Evolutionary conservation across 495 filamentous ascomycete genomes (phyloP).

Genomic region (Podospora sp.): DNA sequence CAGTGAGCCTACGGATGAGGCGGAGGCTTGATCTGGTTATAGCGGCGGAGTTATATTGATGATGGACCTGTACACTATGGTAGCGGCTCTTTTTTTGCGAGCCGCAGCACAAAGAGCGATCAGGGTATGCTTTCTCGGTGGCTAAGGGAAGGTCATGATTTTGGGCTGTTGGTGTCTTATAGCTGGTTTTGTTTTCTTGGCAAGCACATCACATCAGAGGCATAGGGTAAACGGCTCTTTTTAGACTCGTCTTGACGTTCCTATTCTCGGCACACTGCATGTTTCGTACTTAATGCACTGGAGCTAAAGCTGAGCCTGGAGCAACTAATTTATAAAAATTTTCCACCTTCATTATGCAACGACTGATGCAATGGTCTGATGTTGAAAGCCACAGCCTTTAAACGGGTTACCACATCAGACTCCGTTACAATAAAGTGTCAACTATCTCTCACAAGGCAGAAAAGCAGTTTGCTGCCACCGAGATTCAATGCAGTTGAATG

Average conservation of each 20-base stretch:
- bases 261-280: conserved; percentile 14
- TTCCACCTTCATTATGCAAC: background rate
- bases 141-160: conserved; percentile 4
- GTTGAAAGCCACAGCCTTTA: too few species aligned
- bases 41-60: background rate
- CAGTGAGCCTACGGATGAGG: background rate
- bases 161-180: conserved; percentile 6
- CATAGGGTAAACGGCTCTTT: conserved; percentile 21
- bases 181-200: conserved; percentile 14
- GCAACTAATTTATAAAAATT: conserved; percentile 13
- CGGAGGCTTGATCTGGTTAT: background rate
- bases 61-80: conserved; percentile 19
- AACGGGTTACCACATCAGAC: too few species aligned
- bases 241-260: conserved; percentile 18
- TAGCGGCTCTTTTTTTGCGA: background rate
- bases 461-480: too few species aligned
- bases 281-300: conserved; percentile 8
- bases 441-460: too few species aligned
- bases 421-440: too few species aligned
- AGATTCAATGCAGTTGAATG: too few species aligned
- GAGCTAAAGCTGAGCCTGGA: conserved; percentile 1
- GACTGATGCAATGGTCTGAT: too few species aligned
- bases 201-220: conserved; percentile 20
- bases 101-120: conserved; percentile 14
- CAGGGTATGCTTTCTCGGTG: conserved; percentile 8